Conservation (phyloP, 805 yeast species). For the Candida saitoana region DNA sequence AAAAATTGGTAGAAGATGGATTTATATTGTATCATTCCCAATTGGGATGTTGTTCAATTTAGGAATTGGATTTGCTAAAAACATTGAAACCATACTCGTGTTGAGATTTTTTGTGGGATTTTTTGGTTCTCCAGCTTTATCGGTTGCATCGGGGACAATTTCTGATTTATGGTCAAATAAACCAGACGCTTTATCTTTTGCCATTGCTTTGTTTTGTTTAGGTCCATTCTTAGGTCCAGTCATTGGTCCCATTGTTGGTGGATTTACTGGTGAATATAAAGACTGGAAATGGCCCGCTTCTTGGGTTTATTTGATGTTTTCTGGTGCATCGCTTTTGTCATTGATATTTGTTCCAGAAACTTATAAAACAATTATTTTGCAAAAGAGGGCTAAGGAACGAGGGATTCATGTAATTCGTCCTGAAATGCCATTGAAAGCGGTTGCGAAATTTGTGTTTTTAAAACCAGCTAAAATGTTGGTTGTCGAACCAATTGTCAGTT, state of each 20-base stretch:
- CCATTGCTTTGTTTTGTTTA: conserved; percentile 74
- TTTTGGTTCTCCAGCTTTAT: conserved; percentile 76
- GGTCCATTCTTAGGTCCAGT: conserved; percentile 83
- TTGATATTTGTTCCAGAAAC: conserved; percentile 65
- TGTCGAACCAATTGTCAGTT: conserved; percentile 70
- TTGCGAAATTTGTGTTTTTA: conserved; percentile 48
- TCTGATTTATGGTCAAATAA: conserved; percentile 62
- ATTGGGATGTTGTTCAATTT: conserved; percentile 65
- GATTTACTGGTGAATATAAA: conserved; percentile 60
- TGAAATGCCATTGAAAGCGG: conserved; percentile 35
- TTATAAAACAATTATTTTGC: conserved; percentile 63
- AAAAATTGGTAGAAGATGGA: conserved; percentile 60
- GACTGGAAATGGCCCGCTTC: conserved; percentile 61
- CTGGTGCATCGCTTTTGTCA: conserved; percentile 53
- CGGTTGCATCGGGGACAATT: conserved; percentile 82
- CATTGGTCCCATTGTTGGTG: conserved; percentile 71
- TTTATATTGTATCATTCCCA: conserved; percentile 58
- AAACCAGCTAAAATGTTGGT: conserved; percentile 67
- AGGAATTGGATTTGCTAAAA: conserved; percentile 66
- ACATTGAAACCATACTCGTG: conserved; percentile 59
- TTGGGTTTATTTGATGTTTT: conserved; percentile 69
- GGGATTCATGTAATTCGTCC: conserved; percentile 44
- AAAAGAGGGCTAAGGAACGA: conserved; percentile 56
- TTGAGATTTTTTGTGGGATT: conserved; percentile 72
- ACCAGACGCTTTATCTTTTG: conserved; percentile 59